Evolutionary conservation across 2,329 filamentous ascomycete genomes (phyloP), one percentile per base, ranked within the genome.

Genomic region (Aureobasidium sp.): DNA sequence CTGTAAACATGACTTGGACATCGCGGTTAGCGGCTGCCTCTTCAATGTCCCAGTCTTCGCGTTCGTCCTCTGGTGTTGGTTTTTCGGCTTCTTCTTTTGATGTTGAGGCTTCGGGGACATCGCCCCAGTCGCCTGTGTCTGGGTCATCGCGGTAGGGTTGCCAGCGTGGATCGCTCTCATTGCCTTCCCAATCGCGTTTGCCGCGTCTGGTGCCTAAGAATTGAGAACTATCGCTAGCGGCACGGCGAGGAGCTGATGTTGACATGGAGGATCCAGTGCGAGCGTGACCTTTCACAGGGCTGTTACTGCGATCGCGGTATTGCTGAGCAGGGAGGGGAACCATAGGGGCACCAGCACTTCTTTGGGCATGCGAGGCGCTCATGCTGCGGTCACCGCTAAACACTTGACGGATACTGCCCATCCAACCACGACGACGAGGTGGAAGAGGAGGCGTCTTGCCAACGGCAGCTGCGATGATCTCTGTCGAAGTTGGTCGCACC

Each of bases 1-100:
- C 91, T 0, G 93, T 97, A 74, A 96, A 97, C 84, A 96, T 94
- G 70, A 82, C 76, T 61, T 79, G 79, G n/a, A 81, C 77, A 5
- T 79, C 77, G 5, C 79, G 67, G 27, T 74, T 71, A 55, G 75
- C 73, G 1, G 75, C 78, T 5, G 77, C 79, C 13, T 74, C 73
- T 65, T 81, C 79, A 1, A 81, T 76, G 58, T 81, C 78, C 79
- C 79, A 81, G 50, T 81, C 78, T 8, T 74, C 74, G 57, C 79
- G 77, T 59, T 73, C 71, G 65, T 51, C 61, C 16, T 51, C 53
- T 5, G 32, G 29, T 36, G 29, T 49, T 4, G 27, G 51, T 11
- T 50, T 49, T 5, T 49, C 37, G 11, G 10, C 27, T 14, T 39
- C 45, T n/a, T 30, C 57, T 13, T 59, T 53, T 13, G 42, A 10